Conservation (phyloP, 441 rosid species). For the Jatropha multifida region DNA sequence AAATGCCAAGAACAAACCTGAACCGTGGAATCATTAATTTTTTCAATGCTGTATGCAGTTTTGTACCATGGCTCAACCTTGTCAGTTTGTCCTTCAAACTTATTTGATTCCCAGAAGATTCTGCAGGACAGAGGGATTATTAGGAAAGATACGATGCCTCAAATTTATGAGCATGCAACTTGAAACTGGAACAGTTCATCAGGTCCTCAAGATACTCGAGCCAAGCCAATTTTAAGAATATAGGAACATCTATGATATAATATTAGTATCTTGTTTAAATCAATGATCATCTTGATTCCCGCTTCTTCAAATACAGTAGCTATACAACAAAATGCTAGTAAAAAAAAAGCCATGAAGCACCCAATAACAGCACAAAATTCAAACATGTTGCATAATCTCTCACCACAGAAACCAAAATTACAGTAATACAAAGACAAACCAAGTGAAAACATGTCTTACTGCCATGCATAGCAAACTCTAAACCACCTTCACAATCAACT, state of each 20-base stretch:
- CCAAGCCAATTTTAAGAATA: neutral
- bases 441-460: neutral
- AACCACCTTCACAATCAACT: no score
- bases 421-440: neutral
- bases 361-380: neutral
- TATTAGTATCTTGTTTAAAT: neutral
- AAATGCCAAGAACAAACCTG: conserved; percentile 49
- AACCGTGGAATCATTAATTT: conserved; percentile 44
- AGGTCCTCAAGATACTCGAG: neutral
- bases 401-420: neutral
- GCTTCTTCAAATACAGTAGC: neutral
- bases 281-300: neutral
- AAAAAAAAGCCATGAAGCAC: neutral
- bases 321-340: neutral
- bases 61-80: conserved; percentile 90
- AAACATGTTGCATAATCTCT: no score
- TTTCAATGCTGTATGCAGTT: conserved; percentile 73
- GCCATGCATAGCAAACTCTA: neutral
- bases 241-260: neutral
- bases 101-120: conserved; percentile 88
- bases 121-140: conserved; percentile 40
- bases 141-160: conserved; percentile 40
- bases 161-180: conserved; percentile 26
- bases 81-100: conserved; percentile 73
- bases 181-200: neutral